Percentiles rank a stretch among this genome's conserved stretches.
These are phyloP conservation scores for Myrica gale DNA, from an alignment of 306 rosid species.

Conservation along the genomic window DNA sequence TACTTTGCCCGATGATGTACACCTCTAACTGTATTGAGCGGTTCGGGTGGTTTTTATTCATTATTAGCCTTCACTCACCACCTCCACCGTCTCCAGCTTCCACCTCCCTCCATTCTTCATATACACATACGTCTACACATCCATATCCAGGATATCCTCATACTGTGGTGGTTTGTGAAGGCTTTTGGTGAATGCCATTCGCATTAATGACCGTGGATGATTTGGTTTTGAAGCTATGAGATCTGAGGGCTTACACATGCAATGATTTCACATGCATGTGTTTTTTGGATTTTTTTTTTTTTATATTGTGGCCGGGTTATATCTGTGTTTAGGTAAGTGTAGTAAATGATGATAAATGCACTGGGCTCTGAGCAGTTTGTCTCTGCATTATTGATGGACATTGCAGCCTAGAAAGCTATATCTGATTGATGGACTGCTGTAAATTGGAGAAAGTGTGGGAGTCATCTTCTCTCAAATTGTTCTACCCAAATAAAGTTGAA, in stretches of 20 bases:
- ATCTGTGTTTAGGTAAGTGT: background rate
- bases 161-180: conserved; percentile 14
- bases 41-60: conserved; percentile 27
- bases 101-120: background rate
- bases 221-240: conserved; percentile 26
- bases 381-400: conserved; percentile 34
- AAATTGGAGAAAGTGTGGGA: too few relatives aligned
- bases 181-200: conserved; percentile 33
- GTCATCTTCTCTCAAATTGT: too few relatives aligned
- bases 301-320: background rate
- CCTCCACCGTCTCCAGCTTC: background rate
- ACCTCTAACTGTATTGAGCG: conserved; percentile 26
- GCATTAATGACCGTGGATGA: conserved; percentile 23
- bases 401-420: conserved; percentile 36
- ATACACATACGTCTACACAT: background rate
- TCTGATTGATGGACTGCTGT: conserved; percentile 17
- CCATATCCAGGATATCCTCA: too few relatives aligned
- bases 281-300: background rate
- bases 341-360: conserved; percentile 35
- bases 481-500: too few relatives aligned
- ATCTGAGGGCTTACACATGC: conserved; percentile 30
- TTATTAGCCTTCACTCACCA: conserved; percentile 20
- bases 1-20: conserved; percentile 36
- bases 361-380: conserved; percentile 41
- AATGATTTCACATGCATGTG: background rate